Conservation (phyloP, 1,284 basidiomycete species). For the Marasmius oreades region DNA sequence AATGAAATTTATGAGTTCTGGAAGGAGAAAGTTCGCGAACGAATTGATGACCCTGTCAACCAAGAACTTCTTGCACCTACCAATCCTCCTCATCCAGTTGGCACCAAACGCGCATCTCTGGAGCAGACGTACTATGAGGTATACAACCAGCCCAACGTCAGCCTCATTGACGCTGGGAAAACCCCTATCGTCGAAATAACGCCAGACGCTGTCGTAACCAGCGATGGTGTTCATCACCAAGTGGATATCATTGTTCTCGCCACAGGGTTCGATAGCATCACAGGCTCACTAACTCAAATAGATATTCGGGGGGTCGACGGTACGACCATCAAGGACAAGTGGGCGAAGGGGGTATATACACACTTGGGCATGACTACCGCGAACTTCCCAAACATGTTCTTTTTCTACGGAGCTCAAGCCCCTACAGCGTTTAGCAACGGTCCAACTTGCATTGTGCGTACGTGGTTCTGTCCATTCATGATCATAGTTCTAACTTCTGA, state of each 20-base stretch:
- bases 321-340: constrained; percentile 19
- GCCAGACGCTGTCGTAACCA: constrained; percentile 17
- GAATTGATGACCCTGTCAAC: constrained; percentile 19
- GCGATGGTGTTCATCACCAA: constrained; percentile 20
- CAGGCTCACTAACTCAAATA: constrained; percentile 22
- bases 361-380: constrained; percentile 19
- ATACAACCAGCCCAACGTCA: constrained; percentile 23
- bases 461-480: background rate
- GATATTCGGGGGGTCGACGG: constrained; percentile 21
- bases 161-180: constrained; percentile 20
- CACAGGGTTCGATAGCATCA: constrained; percentile 24
- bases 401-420: constrained; percentile 22
- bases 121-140: constrained; percentile 23
- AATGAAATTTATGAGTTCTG: constrained; percentile 19
- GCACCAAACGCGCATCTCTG: no score
- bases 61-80: no score
- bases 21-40: constrained; percentile 19
- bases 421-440: constrained; percentile 24
- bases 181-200: constrained; percentile 20
- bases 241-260: constrained; percentile 21
- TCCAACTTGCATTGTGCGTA: constrained; percentile 20
- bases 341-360: constrained; percentile 20
- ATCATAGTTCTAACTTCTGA: background rate
- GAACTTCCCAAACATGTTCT: constrained; percentile 25
- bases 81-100: no score